Base-by-base conservation (phyloP, 345 rosid genomes). In the Lumnitzera littorea region DNA sequence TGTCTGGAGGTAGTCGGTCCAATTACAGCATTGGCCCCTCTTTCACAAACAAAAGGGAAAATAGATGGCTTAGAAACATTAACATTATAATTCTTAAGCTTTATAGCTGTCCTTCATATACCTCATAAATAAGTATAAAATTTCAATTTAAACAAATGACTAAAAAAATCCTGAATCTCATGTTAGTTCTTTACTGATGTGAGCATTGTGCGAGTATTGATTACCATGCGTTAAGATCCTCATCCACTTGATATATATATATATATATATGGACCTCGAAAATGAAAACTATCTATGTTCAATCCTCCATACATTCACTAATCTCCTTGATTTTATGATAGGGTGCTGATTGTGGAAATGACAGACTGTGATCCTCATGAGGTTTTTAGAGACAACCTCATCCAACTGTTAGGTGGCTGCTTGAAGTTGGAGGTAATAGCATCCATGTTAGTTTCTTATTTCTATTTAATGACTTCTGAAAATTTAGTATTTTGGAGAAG, bases 361-460 rank as follows among this genome's bases (percentile, higher is more conserved):
- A 70, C 78, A 46, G 75, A 70, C 64, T 3, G 57, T 57, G 76
- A 63, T 29, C 62, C 70, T 11, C 65, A 77, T 9, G 47, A 61
- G 31, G 55, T 55, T 4, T 73, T 72, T 47, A 66, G 62, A 50
- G 31, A 46, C 16, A 74, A 72, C 69, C 67, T 83, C 56, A 64
- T 67, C 24, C 59, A 51, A 29, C 61, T 83, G 82, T 77, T 83
- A 27, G 48, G 57, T 11, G 64, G 64, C 50, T 80, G 83, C 67
- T 65, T 65, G 48, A 63, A 64, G 56, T 72, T 85, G 82, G 88
- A 85, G 80, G 88, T 85, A 76, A 70, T 73, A 62, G n/a, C 12
- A 15, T 64, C 31, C 31, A 15, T 48, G n/a, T 53, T 15, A 13
- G 20, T 53, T 29, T 3, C 2, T 1, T 24, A 54, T 31, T 23